Evolutionary conservation across 2,329 filamentous ascomycete species (phyloP), one percentile per base, ranked within the genome.

Genomic region (Sporothrix inflata): DNA sequence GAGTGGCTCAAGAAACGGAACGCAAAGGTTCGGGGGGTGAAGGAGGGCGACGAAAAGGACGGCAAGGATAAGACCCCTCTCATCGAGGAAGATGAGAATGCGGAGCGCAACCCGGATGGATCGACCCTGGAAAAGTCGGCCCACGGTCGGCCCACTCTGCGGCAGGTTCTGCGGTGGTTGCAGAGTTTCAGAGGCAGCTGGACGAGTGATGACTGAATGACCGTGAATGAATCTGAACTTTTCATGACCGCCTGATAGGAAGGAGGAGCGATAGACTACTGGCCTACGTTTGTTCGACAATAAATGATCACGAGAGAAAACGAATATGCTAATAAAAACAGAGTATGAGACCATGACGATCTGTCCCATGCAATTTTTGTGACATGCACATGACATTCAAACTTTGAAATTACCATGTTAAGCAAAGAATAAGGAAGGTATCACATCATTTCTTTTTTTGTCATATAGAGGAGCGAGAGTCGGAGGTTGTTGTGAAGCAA

Each of bases 111-210:
- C 45, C 9, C 16, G 6, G 42, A 49, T 27, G 65, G 65, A 16
- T 21, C 70, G 0, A 16, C 38, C 19, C 1, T 24, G 7, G 49
- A 57, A 1, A 61, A 12, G 12, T 70, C 72, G 7, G 67, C 60
- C 8, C 34, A 61, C 7, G 70, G 72, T 21, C 57, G 72, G 27
- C 72, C 72, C 9, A 73, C 72, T 9, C 12, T 73, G 30, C 67
- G 49, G n/a, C 38, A 21, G 2, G 72, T 73, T 2, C 57, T 71
- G n/a, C 6, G 3, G 16, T 60, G 69, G 65, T 30, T 73, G 19
- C n/a, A 57, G 9, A 65, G 11, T n/a, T 73, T 34, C 27, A 63
- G 30, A 45, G 14, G 14, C 19, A 63, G 30, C 12, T 47, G 14
- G 45, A 60, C 8, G 21, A 14, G 4, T 4, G 14, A 53, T 24